These are phyloP conservation scores for Aphanomyces astaci DNA, from an alignment of 352 stramenopile species.

Conservation along the genomic window DNA sequence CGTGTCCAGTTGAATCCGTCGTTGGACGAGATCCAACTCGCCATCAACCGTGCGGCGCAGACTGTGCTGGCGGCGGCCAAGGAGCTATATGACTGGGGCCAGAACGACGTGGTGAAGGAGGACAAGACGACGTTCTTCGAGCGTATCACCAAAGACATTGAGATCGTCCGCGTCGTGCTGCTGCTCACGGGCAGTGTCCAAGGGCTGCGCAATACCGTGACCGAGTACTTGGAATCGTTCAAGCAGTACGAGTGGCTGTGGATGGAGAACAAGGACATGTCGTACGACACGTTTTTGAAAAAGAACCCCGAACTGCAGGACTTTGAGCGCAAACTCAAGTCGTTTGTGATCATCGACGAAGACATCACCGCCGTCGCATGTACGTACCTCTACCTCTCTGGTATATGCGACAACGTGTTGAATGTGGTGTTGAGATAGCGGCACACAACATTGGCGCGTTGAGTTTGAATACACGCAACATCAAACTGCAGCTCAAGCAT, in stretches of 20 bases:
- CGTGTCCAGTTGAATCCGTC: slow-evolving; percentile 92
- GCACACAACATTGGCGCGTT: slow-evolving; percentile 96
- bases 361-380: slow-evolving; percentile 85
- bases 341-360: slow-evolving; percentile 92
- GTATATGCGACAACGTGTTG: neutral
- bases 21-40: slow-evolving; percentile 96
- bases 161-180: slow-evolving; percentile 96
- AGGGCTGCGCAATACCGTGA: slow-evolving; percentile 94
- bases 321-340: slow-evolving; percentile 94
- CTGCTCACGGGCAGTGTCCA: slow-evolving; percentile 96
- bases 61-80: slow-evolving; percentile 97
- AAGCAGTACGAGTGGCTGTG: slow-evolving; percentile 96
- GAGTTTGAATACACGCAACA: slow-evolving; percentile 93
- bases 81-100: slow-evolving; percentile 92
- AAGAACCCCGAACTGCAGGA: slow-evolving; percentile 92
- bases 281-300: slow-evolving; percentile 92
- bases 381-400: neutral
- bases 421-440: slow-evolving; percentile 34
- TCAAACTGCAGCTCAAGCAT: slow-evolving; percentile 95
- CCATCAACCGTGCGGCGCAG: slow-evolving; percentile 95
- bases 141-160: slow-evolving; percentile 97
- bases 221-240: slow-evolving; percentile 95
- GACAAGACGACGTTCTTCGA: slow-evolving; percentile 93
- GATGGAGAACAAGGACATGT: slow-evolving; percentile 94
- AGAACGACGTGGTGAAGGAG: slow-evolving; percentile 47